Evolutionary conservation across 2,329 filamentous ascomycete species (phyloP).

Genomic region (Stagonosporopsis cucurbitacearum): DNA sequence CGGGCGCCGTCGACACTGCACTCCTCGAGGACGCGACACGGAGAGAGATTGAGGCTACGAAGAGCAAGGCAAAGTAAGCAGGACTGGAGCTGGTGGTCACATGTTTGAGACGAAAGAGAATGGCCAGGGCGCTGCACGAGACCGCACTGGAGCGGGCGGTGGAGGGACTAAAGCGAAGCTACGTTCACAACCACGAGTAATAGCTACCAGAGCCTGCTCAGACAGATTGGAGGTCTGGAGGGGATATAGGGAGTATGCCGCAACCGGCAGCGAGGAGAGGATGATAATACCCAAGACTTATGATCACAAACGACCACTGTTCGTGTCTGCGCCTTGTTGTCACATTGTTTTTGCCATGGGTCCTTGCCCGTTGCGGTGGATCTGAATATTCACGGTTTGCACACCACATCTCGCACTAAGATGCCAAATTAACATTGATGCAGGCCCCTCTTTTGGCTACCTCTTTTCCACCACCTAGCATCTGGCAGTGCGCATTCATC

Average conservation of each 20-base stretch:
- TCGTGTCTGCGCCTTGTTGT: neutral
- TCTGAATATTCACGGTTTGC: no score
- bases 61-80: slow-evolving; percentile 47
- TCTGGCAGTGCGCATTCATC: no score
- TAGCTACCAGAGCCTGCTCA: neutral
- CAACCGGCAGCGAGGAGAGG: neutral
- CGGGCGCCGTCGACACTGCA: slow-evolving; percentile 80
- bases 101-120: neutral
- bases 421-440: neutral
- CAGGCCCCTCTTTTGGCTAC: neutral
- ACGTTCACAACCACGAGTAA: neutral
- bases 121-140: slow-evolving; percentile 2
- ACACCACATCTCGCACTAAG: no score
- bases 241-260: neutral
- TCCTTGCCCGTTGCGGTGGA: neutral
- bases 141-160: neutral
- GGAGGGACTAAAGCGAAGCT: neutral
- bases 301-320: neutral
- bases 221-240: neutral
- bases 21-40: slow-evolving; percentile 83
- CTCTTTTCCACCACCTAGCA: no score
- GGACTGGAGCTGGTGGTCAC: neutral
- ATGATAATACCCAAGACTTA: neutral
- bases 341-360: neutral
- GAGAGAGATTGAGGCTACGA: slow-evolving; percentile 46